Evolutionary conservation across 768 basidiomycete species (phyloP).

Genomic region (Suillus placidus): DNA sequence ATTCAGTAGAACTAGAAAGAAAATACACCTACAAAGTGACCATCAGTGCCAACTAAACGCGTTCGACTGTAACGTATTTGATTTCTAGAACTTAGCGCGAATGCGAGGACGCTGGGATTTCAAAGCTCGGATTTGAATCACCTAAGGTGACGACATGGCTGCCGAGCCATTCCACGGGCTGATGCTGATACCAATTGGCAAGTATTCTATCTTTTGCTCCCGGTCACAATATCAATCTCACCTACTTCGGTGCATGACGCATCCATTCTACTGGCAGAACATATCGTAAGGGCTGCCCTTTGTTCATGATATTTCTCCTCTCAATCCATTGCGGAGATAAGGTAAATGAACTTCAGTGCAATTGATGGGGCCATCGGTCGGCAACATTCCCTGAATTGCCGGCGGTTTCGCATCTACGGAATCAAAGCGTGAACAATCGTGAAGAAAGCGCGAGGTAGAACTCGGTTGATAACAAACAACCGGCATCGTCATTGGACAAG

Average conservation of each 20-base stretch:
- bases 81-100: background rate
- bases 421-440: background rate
- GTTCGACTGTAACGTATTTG: background rate
- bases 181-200: background rate
- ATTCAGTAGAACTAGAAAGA: background rate
- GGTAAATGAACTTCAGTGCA: constrained; percentile 15
- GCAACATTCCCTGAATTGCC: constrained; percentile 13
- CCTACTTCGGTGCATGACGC: constrained; percentile 10
- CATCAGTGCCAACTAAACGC: background rate
- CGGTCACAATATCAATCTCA: constrained; percentile 12
- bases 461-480: constrained; percentile 1
- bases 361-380: constrained; percentile 11
- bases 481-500: background rate
- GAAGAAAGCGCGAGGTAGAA: constrained; percentile 4
- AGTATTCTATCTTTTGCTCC: constrained; percentile 8
- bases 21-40: background rate
- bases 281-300: constrained; percentile 25
- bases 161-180: background rate
- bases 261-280: background rate
- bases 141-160: constrained; percentile 6
- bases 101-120: background rate
- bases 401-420: constrained; percentile 12
- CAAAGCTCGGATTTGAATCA: background rate
- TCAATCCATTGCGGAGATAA: constrained; percentile 30
- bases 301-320: constrained; percentile 7